Base-by-base conservation (phyloP, 306 rosid species). In the Begonia peltatifolia region DNA sequence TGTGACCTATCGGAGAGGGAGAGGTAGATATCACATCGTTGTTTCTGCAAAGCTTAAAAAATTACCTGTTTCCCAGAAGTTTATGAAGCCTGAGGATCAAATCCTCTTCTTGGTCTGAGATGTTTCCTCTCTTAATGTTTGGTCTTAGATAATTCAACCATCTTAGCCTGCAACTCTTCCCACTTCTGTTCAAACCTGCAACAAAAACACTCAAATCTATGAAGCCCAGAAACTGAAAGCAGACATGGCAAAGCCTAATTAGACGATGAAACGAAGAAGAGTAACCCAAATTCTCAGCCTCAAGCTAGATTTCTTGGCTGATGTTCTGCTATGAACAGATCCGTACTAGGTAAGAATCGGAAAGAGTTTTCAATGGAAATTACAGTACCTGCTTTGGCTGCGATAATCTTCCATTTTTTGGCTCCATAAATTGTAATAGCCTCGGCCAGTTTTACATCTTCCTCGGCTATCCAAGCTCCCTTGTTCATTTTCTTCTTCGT, bases 61-160 rank as follows among this genome's bases (percentile, higher is more conserved):
- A 47, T 12, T 12, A 77, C 83, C 83, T 73, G 42, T 77, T 77
- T 70, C 83, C 83, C 6, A 77, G 74, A 35, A 77, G 83, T 54
- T 69, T 72, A 50, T 77, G 83, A 43, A 77, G 83, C 23, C 83
- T 71, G 35, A 77, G 62, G 47, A 77, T 77, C 64, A 77, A 66
- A 57, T 77, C 83, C 59, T 77, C 83, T 66, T 77, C 83, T 63
- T 77, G 83, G 50, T 69, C 79, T 38, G 83, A 73, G 43, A 77
- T 73, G 50, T 77, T 73, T 46, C 83, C 83, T 61, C 83, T 73
- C 69, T 77, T 77, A 54, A 77, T 77, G 58, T 77, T 69, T 14
- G 83, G 83, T 55, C 79, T 77, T 0, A 77, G 66, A 51, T 77
- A 77, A 61, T 77, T 77, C 64, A 77, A 47, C 83, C 83, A 77